These are phyloP conservation scores for Adansonia gregorii DNA, from an alignment of 441 rosid genomes.

Conservation along the genomic window DNA sequence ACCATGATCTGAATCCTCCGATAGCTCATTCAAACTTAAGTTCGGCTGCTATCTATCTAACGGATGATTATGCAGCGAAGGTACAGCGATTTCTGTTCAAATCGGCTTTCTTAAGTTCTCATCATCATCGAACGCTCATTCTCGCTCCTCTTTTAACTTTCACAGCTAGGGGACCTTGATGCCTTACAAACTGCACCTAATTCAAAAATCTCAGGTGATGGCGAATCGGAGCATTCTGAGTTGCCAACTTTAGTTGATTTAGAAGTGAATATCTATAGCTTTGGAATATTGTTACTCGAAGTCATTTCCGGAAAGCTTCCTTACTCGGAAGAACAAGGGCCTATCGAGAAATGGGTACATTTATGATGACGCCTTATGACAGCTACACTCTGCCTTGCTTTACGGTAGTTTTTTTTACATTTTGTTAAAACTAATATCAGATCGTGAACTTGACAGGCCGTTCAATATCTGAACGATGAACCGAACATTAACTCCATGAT, in stretches of 20 bases:
- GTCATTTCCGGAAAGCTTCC: conserved; percentile 80
- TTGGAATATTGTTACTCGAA: conserved; percentile 73
- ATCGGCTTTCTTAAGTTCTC: conserved; percentile 8
- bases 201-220: conserved; percentile 46
- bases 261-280: conserved; percentile 71
- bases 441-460: conserved; percentile 49
- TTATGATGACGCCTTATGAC: not conserved
- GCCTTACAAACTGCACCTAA: conserved; percentile 35
- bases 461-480: conserved; percentile 52
- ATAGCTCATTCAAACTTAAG: conserved; percentile 49
- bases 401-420: not conserved
- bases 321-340: conserved; percentile 65
- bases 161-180: conserved; percentile 69
- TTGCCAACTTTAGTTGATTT: conserved; percentile 63
- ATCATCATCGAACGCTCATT: not conserved
- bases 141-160: not conserved
- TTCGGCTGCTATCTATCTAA: conserved; percentile 50
- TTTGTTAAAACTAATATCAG: not conserved
- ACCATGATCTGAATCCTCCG: conserved; percentile 79
- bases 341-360: conserved; percentile 82
- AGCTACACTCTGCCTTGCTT: not conserved
- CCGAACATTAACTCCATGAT: conserved; percentile 46
- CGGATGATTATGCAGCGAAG: conserved; percentile 92
- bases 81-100: conserved; percentile 27
- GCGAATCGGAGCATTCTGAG: conserved; percentile 49